phyloP scores from a whole-genome alignment of 805 yeast species.

The Pichia rugopelliculosa region DNA sequence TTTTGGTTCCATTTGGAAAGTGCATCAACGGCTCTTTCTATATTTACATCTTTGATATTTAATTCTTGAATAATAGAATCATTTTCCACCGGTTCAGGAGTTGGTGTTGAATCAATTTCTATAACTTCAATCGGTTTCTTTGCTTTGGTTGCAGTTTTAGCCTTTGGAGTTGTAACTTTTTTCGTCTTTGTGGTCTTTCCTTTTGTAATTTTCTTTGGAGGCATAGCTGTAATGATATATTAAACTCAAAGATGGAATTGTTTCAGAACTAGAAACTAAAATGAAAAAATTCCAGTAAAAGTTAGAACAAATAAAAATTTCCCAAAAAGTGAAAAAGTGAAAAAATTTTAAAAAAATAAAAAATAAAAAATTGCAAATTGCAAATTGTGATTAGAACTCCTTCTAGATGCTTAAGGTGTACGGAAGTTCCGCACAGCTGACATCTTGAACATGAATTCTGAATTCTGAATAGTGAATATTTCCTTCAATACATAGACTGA shows the following conservation, averaged over 20 bases:
- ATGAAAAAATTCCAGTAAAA: background rate
- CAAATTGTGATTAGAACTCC: background rate
- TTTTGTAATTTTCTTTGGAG: background rate
- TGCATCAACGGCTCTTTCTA: constrained; percentile 53
- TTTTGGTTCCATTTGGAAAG: constrained; percentile 51
- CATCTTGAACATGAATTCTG: too few species aligned
- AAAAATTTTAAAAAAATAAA: too few species aligned
- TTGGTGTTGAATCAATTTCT: background rate
- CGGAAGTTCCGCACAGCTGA: too few species aligned
- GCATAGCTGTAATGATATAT: background rate
- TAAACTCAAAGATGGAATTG: background rate
- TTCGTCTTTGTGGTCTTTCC: background rate
- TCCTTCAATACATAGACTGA: too few species aligned
- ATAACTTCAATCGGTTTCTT: background rate
- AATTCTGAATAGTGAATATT: too few species aligned
- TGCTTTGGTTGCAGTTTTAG: background rate
- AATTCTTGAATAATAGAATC: constrained; percentile 3
- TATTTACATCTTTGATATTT: constrained; percentile 22
- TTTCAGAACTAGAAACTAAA: background rate
- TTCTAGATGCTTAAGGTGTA: too few species aligned
- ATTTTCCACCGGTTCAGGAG: background rate
- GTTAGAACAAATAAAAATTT: background rate
- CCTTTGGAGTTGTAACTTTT: background rate
- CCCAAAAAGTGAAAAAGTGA: background rate
- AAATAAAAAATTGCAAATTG: background rate